Percentiles rank a stretch among this genome's conserved stretches.
phyloP scores from a whole-genome alignment of 2,329 filamentous ascomycete species.

The Diaporthe sp. region DNA sequence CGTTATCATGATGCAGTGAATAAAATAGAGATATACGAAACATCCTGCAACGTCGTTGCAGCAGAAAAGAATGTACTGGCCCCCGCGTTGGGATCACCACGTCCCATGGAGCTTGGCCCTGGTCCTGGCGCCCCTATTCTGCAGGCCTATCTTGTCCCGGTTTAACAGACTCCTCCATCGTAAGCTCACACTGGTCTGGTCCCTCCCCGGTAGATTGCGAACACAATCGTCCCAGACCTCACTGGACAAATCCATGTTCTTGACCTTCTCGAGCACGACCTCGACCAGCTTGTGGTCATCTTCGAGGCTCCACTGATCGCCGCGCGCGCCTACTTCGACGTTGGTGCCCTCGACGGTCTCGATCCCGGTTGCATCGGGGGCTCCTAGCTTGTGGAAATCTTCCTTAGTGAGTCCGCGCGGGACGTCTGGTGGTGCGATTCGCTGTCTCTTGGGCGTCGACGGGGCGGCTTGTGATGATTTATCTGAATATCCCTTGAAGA shows the following conservation, averaged over 20 bases:
- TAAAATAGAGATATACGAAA: slow-evolving; percentile 31
- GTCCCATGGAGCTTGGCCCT: slow-evolving; percentile 67
- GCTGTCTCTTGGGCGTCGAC: slow-evolving; percentile 72
- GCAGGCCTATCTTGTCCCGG: slow-evolving; percentile 72
- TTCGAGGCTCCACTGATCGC: slow-evolving; percentile 70
- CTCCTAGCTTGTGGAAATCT: slow-evolving; percentile 67
- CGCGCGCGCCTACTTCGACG: slow-evolving; percentile 60
- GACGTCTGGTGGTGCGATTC: slow-evolving; percentile 72
- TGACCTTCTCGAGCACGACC: slow-evolving; percentile 76
- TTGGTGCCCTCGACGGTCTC: slow-evolving; percentile 50
- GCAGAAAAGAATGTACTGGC: slow-evolving; percentile 13
- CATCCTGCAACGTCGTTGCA: slow-evolving; percentile 4
- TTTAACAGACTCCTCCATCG: slow-evolving; percentile 75
- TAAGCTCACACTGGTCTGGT: slow-evolving; percentile 68
- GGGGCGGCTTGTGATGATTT: slow-evolving; percentile 48
- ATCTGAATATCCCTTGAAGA: slow-evolving; percentile 37
- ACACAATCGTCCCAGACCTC: slow-evolving; percentile 78
- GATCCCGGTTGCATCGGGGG: slow-evolving; percentile 3
- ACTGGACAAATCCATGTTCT: slow-evolving; percentile 64
- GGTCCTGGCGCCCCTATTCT: slow-evolving; percentile 58
- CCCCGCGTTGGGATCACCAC: slow-evolving; percentile 61
- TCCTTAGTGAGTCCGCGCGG: slow-evolving; percentile 71
- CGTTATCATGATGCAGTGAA: slow-evolving; percentile 25
- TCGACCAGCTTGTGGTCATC: slow-evolving; percentile 77
- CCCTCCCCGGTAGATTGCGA: slow-evolving; percentile 69